Evolutionary conservation across 2,329 filamentous ascomycete species (phyloP), one percentile per base, ranked within the genome.

Genomic region (Anisogramma anomala): DNA sequence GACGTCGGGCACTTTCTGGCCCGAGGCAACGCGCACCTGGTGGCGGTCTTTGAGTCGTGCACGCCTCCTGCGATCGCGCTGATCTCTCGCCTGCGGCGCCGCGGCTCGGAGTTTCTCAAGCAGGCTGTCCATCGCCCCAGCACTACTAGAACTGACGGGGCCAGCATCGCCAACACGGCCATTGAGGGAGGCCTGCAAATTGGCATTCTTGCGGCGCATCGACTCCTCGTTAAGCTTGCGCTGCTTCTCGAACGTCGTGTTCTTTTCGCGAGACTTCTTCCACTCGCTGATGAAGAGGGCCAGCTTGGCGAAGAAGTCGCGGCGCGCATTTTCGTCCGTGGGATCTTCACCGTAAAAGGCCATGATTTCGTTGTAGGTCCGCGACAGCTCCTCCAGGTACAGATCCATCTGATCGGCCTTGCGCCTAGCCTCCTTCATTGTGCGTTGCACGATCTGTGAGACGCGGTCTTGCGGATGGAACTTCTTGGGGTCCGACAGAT

Each of bases 391-490:
- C 50, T 94, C 88, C 34, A 96, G 67, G 59, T 94, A 95, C 17
- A 96, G 68, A 57, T 85, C 76, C 79, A 96, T 83, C 66, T 96
- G 91, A 61, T 95, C 89, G 2, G 91, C 87, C 68, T 96, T 98
- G 53, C 89, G 76, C 48, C 91, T 71, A 15, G 91, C 91, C 51
- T 98, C 91, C 67, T 95, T 96, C 89, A 98, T 96, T 50, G 75
- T 81, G 38, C 89, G 74, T 62, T 94, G 86, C 41, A 94, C 88
- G 25, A 96, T 73, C 62, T 93, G 84, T 48, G 82, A 83, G 32
- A 96, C 88, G 46, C 91, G 84, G 60, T 98, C 91, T 62, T 96
- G 85, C 14, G 91, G 89, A 57, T 98, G 91, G 71, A 98, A 98
- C 55, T 89, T 93, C 70, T 91, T 95, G 33, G 89, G 83, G 57